phyloP scores from a whole-genome alignment of 495 filamentous ascomycete genomes.

The Tirmania nivea region DNA sequence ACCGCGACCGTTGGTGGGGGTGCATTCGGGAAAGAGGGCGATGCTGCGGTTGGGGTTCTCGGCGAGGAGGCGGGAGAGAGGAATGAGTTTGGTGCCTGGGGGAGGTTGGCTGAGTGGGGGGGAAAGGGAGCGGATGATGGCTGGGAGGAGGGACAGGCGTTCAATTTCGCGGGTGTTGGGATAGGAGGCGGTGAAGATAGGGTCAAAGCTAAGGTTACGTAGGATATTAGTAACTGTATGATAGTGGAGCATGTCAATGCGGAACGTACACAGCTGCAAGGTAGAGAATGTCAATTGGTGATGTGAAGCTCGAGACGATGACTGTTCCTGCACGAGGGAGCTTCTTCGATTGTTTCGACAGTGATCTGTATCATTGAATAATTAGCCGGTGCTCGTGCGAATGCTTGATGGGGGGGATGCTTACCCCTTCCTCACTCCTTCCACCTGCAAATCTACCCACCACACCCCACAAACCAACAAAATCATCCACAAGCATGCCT shows the following conservation, averaged over 20 bases:
- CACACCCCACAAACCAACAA: slow-evolving; percentile 74
- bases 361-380: slow-evolving; percentile 23
- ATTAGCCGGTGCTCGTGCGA: not conserved
- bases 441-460: slow-evolving; percentile 95
- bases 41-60: slow-evolving; percentile 52
- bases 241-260: not conserved
- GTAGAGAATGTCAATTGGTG: slow-evolving; percentile 80
- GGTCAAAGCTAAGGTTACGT: slow-evolving; percentile 14
- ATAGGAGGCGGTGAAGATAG: slow-evolving; percentile 71
- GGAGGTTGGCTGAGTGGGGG: slow-evolving; percentile 30
- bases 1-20: slow-evolving; percentile 80
- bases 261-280: slow-evolving; percentile 84
- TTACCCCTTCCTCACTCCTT: slow-evolving; percentile 76
- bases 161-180: slow-evolving; percentile 50
- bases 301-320: slow-evolving; percentile 78
- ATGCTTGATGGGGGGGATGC: slow-evolving; percentile 7
- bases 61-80: slow-evolving; percentile 28
- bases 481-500: slow-evolving; percentile 67
- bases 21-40: slow-evolving; percentile 78
- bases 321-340: slow-evolving; percentile 55
- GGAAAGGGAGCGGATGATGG: slow-evolving; percentile 52
- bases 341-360: slow-evolving; percentile 35
- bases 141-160: slow-evolving; percentile 49
- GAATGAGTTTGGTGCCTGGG: slow-evolving; percentile 30
- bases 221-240: not conserved